A percentile compares a stretch with the other conserved stretches of the same genome.
These are phyloP conservation scores for Sporothrix humicola DNA, from an alignment of 2,329 filamentous ascomycete species.

Conservation along the genomic window DNA sequence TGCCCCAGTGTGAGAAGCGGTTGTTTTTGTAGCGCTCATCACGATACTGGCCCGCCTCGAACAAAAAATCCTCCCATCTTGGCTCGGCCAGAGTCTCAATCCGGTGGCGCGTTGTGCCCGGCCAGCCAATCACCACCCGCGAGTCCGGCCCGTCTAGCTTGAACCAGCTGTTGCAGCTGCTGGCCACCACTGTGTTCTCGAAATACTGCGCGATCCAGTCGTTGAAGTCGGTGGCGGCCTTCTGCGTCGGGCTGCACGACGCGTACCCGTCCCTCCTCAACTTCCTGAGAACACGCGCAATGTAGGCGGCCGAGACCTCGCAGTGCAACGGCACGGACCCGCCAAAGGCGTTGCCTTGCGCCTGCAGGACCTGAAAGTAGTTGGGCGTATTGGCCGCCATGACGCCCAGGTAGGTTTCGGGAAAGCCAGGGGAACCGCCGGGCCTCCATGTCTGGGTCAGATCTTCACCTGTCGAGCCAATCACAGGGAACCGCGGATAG, in stretches of 20 bases:
- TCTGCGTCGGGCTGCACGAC: neutral
- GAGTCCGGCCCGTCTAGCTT: conserved; percentile 12
- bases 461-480: neutral
- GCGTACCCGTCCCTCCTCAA: neutral
- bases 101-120: neutral
- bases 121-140: conserved; percentile 17
- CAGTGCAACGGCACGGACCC: neutral
- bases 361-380: neutral
- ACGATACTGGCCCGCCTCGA: neutral
- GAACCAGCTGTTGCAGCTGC: conserved; percentile 10
- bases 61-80: neutral
- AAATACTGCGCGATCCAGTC: neutral
- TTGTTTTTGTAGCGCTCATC: neutral
- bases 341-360: neutral
- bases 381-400: neutral
- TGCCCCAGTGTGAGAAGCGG: neutral
- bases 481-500: neutral
- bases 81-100: conserved; percentile 5
- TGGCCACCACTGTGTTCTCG: neutral
- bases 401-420: neutral
- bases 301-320: neutral
- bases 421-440: neutral
- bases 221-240: neutral
- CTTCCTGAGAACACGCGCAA: neutral
- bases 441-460: neutral